Evolutionary conservation across 2,329 filamentous ascomycete genomes (phyloP).

Genomic region (Rhynchosporium secalis): DNA sequence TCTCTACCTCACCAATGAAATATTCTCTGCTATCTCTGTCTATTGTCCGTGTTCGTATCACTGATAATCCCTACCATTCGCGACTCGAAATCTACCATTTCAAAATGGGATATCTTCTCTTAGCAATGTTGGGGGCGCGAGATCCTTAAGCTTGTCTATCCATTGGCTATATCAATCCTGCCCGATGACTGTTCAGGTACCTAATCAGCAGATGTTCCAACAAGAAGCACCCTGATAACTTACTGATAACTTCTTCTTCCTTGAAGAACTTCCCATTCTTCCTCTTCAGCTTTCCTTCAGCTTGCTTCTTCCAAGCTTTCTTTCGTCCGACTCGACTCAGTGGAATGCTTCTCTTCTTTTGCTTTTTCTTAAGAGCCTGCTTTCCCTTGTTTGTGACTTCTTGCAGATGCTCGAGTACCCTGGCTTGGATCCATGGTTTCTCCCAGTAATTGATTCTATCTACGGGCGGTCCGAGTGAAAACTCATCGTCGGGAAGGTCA

Average conservation of each 20-base stretch:
- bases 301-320: conserved; percentile 15
- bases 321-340: conserved; percentile 15
- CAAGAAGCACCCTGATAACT: not conserved
- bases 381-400: conserved; percentile 8
- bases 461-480: conserved; percentile 17
- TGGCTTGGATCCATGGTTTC: conserved; percentile 6
- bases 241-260: conserved; percentile 10
- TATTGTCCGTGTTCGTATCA: too few species aligned
- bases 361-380: conserved; percentile 10
- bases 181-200: not conserved
- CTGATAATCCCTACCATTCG: too few species aligned
- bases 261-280: conserved; percentile 17
- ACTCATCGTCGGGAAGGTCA: conserved; percentile 16
- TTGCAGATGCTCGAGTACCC: not conserved
- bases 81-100: not conserved
- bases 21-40: not conserved
- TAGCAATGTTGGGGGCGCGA: not conserved
- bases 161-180: not conserved
- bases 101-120: not conserved
- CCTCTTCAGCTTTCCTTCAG: conserved; percentile 1
- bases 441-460: conserved; percentile 21
- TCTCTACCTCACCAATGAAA: not conserved
- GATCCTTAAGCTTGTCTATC: not conserved
- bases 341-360: conserved; percentile 3
- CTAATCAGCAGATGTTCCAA: not conserved